Conservation (phyloP, 2,329 filamentous ascomycete genomes). For the Scytalidium sp. region DNA sequence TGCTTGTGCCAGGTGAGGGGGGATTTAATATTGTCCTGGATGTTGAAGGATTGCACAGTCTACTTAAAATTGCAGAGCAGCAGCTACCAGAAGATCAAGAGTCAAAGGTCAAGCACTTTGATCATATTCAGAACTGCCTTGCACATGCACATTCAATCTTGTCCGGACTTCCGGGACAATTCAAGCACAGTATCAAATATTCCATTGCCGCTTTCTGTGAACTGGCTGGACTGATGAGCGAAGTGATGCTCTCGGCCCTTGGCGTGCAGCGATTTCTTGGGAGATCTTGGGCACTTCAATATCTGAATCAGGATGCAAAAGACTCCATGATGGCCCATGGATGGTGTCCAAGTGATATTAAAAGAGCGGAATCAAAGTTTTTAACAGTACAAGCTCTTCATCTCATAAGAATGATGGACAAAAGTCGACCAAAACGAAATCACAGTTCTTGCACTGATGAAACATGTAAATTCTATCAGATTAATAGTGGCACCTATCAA, state of each 20-base stretch:
- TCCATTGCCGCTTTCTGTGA: constrained; percentile 28
- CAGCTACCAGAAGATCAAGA: constrained; percentile 1
- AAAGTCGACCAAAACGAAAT: constrained; percentile 20
- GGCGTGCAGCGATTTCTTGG: not conserved
- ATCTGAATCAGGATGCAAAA: constrained; percentile 16
- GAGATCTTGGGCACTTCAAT: constrained; percentile 1
- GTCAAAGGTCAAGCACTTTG: constrained; percentile 1
- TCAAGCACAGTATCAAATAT: constrained; percentile 22
- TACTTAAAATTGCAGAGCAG: not conserved
- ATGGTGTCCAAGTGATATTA: constrained; percentile 31
- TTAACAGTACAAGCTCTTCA: constrained; percentile 19
- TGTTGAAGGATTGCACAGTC: too few relatives aligned
- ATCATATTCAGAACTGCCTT: constrained; percentile 2
- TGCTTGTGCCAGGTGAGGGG: too few relatives aligned
- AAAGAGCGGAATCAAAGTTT: constrained; percentile 7
- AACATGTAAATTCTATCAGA: constrained; percentile 27
- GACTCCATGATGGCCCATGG: constrained; percentile 24
- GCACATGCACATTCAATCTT: constrained; percentile 1
- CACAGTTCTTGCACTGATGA: constrained; percentile 25
- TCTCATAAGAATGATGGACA: constrained; percentile 21
- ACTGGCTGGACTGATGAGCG: constrained; percentile 10
- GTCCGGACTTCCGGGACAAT: constrained; percentile 6
- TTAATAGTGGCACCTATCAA: constrained; percentile 23
- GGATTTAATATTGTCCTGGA: too few relatives aligned
- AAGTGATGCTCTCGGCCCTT: constrained; percentile 6